Percentiles rank a stretch among this genome's conserved stretches.
Evolutionary conservation across 2,329 filamentous ascomycete species (phyloP).

Genomic region (Claviceps quebecensis): DNA sequence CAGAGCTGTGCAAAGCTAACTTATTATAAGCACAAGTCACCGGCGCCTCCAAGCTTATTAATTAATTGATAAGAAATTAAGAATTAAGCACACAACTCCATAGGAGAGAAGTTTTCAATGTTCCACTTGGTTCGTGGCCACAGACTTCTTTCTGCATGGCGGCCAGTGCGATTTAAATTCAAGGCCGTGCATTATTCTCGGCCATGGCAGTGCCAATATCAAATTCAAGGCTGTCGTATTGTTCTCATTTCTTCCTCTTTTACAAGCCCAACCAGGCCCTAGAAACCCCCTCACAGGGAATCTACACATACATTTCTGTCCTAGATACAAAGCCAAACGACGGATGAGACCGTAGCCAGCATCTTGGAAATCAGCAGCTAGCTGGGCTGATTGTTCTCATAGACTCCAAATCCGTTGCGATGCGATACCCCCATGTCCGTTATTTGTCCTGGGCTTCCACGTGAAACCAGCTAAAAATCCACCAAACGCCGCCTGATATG

Average conservation of each 20-base stretch:
- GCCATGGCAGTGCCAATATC: background rate
- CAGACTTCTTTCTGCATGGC: no score
- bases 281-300: background rate
- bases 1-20: no score
- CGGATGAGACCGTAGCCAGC: background rate
- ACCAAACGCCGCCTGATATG: conserved; percentile 26
- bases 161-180: no score
- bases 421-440: conserved; percentile 3
- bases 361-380: background rate
- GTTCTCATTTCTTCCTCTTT: conserved; percentile 3
- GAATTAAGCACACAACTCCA: no score
- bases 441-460: conserved; percentile 10
- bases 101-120: no score
- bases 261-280: conserved; percentile 1
- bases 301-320: background rate
- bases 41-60: no score
- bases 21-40: background rate
- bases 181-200: no score
- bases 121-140: no score
- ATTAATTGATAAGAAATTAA: no score
- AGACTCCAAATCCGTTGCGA: conserved; percentile 15
- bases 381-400: background rate
- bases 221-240: conserved; percentile 2
- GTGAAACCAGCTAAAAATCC: conserved; percentile 13
- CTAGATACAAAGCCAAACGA: background rate